These are phyloP conservation scores for Penicillium malachiteum DNA, from an alignment of 495 filamentous ascomycete species.

Conservation along the genomic window DNA sequence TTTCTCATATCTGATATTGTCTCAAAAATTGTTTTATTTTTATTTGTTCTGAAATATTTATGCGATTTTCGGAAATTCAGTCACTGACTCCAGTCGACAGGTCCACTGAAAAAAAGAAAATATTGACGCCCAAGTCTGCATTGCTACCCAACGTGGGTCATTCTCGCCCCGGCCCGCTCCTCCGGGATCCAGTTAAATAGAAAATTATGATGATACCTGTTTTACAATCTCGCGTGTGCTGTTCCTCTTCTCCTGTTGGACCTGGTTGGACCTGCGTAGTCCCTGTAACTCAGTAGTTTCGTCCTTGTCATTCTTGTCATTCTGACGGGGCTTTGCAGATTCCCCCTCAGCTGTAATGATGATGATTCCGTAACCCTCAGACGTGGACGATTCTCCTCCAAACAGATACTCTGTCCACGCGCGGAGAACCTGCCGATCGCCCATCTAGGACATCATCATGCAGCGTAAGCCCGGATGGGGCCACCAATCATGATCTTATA, in stretches of 20 bases:
- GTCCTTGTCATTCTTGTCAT: not conserved
- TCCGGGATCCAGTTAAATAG: slow-evolving; percentile 6
- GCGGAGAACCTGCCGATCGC: slow-evolving; percentile 25
- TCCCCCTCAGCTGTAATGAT: not conserved
- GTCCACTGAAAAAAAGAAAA: not conserved
- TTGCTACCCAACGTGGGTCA: slow-evolving; percentile 48
- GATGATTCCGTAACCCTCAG: slow-evolving; percentile 10
- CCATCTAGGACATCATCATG: slow-evolving; percentile 28
- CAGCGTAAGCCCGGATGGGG: slow-evolving; percentile 20
- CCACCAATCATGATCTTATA: slow-evolving; percentile 21
- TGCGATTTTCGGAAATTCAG: slow-evolving; percentile 1
- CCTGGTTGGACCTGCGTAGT: not conserved
- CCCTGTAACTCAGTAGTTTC: not conserved
- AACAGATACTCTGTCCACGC: slow-evolving; percentile 10
- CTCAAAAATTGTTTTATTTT: slow-evolving; percentile 7
- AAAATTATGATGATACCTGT: not conserved
- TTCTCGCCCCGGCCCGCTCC: slow-evolving; percentile 26
- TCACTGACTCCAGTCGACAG: slow-evolving; percentile 2
- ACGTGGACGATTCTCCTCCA: slow-evolving; percentile 26
- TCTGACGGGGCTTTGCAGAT: not conserved
- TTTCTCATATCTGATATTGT: slow-evolving; percentile 43
- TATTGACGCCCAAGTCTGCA: slow-evolving; percentile 20
- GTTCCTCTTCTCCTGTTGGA: not conserved
- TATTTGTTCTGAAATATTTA: slow-evolving; percentile 8
- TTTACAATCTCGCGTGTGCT: slow-evolving; percentile 5